A percentile compares a stretch with the other conserved stretches of the same genome.
Evolutionary conservation across 164 flowering plant species (phyloP).

Genomic region (Platanus orientalis): DNA sequence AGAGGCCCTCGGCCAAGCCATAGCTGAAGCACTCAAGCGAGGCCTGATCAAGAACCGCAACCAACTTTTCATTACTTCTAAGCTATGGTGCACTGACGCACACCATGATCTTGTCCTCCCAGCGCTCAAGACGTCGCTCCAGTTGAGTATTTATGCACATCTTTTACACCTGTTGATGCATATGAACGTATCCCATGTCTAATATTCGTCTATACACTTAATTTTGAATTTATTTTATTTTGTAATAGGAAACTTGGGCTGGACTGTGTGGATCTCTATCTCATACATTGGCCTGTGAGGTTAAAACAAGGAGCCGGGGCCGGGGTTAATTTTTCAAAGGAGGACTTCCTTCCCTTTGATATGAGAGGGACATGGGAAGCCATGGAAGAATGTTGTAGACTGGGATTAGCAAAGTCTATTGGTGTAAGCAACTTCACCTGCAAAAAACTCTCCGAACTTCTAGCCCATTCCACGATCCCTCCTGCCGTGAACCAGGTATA

Average conservation of each 20-base stretch:
- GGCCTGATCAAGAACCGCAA: not conserved
- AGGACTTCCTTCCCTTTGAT: conserved; percentile 20
- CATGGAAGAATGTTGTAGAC: conserved; percentile 26
- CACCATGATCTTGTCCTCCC: not conserved
- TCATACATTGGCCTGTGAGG: too few species aligned
- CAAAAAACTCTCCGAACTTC: conserved; percentile 19
- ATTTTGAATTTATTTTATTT: not conserved
- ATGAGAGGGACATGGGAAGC: conserved; percentile 24
- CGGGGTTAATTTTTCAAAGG: conserved; percentile 17
- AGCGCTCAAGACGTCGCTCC: not conserved
- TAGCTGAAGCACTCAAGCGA: not conserved
- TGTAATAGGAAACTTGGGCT: conserved; percentile 8
- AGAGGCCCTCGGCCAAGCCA: not conserved
- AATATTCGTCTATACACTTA: too few species aligned
- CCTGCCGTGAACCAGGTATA: conserved; percentile 35
- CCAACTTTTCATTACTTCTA: too few species aligned
- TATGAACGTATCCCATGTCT: too few species aligned
- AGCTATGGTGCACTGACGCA: conserved; percentile 4
- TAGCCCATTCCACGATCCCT: conserved; percentile 23
- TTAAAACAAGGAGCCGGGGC: too few species aligned
- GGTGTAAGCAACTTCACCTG: conserved; percentile 36
- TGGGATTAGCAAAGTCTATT: conserved; percentile 25
- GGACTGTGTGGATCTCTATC: conserved; percentile 15
- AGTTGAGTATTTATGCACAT: not conserved
- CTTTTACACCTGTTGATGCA: not conserved